phyloP scores from a whole-genome alignment of 2,329 filamentous ascomycete species.

The Sporothrix pallida region DNA sequence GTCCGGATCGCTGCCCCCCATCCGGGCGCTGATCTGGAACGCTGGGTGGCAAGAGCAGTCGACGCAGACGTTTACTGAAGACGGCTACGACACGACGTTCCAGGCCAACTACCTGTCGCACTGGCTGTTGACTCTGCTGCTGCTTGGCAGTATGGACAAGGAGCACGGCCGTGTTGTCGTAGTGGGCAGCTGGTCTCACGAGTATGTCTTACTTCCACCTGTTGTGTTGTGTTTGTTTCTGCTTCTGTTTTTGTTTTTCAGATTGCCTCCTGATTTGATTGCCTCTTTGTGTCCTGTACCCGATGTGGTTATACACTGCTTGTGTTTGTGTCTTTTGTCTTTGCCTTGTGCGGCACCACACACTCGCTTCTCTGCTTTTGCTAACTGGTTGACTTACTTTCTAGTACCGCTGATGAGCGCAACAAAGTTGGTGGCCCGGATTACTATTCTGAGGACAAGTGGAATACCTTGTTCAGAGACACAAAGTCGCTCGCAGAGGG shows the following conservation, averaged over 20 bases:
- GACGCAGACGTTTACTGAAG: slow-evolving; percentile 42
- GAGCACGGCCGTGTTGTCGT: slow-evolving; percentile 44
- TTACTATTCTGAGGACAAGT: slow-evolving; percentile 39
- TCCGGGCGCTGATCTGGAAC: slow-evolving; percentile 43
- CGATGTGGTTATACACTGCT: background rate
- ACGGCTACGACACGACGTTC: slow-evolving; percentile 46
- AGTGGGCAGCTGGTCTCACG: slow-evolving; percentile 44
- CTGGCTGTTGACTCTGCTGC: slow-evolving; percentile 44
- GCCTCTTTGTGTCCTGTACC: no score
- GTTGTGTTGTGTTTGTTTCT: background rate
- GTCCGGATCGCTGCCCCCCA: slow-evolving; percentile 40
- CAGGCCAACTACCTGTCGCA: slow-evolving; percentile 45
- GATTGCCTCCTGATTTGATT: background rate
- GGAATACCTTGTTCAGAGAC: slow-evolving; percentile 40
- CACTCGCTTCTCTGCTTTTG: slow-evolving; percentile 29
- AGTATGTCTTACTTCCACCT: slow-evolving; percentile 40
- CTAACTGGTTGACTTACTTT: slow-evolving; percentile 32
- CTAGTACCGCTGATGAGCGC: slow-evolving; percentile 30
- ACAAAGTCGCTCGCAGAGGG: slow-evolving; percentile 41
- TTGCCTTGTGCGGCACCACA: background rate
- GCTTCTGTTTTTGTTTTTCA: background rate
- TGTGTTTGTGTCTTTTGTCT: background rate
- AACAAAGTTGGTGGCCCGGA: slow-evolving; percentile 36
- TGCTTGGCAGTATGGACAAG: slow-evolving; percentile 46
- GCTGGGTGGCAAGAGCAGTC: slow-evolving; percentile 40